Percentiles rank a stretch among this genome's conserved stretches.
These are phyloP conservation scores for Scorias spongiosa DNA, from an alignment of 2,329 filamentous ascomycete species.

Conservation along the genomic window DNA sequence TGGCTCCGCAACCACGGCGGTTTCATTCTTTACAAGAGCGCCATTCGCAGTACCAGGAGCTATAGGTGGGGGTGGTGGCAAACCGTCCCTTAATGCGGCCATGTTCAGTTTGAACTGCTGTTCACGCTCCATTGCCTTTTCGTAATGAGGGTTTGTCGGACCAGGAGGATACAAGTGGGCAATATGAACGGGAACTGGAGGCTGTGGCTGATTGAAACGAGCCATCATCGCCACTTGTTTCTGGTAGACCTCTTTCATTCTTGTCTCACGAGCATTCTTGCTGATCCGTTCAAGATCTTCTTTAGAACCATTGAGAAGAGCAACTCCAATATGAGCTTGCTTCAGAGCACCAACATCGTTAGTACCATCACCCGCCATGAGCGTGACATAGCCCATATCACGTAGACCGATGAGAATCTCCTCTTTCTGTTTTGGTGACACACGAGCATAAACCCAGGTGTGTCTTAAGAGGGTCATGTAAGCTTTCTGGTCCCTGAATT, in stretches of 20 bases:
- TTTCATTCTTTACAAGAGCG: slow-evolving; percentile 10
- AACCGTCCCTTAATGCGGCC: slow-evolving; percentile 29
- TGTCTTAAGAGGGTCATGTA: slow-evolving; percentile 68
- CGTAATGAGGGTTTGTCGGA: slow-evolving; percentile 80
- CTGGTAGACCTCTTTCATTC: slow-evolving; percentile 98
- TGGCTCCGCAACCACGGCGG: slow-evolving; percentile 2
- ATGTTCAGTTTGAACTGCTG: slow-evolving; percentile 58
- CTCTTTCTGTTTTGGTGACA: slow-evolving; percentile 97
- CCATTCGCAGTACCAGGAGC: slow-evolving; percentile 25
- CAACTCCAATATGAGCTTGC: slow-evolving; percentile 93
- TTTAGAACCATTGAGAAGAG: slow-evolving; percentile 82
- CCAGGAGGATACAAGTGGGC: slow-evolving; percentile 90
- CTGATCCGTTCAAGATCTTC: slow-evolving; percentile 84
- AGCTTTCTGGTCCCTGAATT: slow-evolving; percentile 68
- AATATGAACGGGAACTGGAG: slow-evolving; percentile 84
- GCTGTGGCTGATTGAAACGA: slow-evolving; percentile 82
- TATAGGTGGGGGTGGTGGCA: slow-evolving; percentile 25
- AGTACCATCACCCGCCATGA: slow-evolving; percentile 97
- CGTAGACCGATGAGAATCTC: slow-evolving; percentile 94
- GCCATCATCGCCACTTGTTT: slow-evolving; percentile 88
- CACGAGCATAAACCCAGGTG: slow-evolving; percentile 94
- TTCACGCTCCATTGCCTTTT: slow-evolving; percentile 80
- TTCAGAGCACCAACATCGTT: slow-evolving; percentile 97
- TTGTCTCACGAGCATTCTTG: slow-evolving; percentile 84
- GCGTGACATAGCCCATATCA: slow-evolving; percentile 90